Conservation (phyloP, 177 flowering plant genomes). For the Vitis hybrid region DNA sequence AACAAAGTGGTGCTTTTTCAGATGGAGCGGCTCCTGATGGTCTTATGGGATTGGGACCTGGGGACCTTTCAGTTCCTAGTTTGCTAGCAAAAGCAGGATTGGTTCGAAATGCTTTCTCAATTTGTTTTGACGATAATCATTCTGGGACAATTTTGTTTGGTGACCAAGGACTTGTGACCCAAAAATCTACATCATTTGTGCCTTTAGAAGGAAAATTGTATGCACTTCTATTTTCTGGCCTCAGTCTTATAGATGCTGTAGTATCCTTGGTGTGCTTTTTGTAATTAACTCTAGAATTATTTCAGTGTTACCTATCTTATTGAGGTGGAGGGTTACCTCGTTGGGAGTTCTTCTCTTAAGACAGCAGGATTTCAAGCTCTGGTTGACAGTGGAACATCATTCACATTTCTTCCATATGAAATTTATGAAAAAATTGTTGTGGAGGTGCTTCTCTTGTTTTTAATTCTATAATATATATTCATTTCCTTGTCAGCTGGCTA, state of each 20-base stretch:
- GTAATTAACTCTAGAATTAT: constrained; percentile 8
- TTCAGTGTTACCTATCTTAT: constrained; percentile 69
- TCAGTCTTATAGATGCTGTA: neutral
- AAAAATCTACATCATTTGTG: constrained; percentile 72
- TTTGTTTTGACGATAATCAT: constrained; percentile 78
- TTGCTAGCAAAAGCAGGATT: constrained; percentile 81
- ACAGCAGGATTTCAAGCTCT: constrained; percentile 56
- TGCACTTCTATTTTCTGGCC: neutral
- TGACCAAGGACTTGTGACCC: constrained; percentile 65
- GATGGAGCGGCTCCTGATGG: constrained; percentile 97
- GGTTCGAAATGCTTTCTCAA: constrained; percentile 67
- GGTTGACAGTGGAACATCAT: constrained; percentile 91
- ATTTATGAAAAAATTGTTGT: constrained; percentile 47
- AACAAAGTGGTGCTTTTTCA: constrained; percentile 87
- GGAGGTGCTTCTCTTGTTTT: constrained; percentile 49
- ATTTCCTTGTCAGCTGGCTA: neutral
- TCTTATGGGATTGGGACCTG: constrained; percentile 86
- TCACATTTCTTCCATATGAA: constrained; percentile 72
- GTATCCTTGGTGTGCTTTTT: no score
- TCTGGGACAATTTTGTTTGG: constrained; percentile 92
- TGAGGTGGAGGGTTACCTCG: constrained; percentile 67
- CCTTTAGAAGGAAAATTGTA: constrained; percentile 70
- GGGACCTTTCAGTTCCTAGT: constrained; percentile 81
- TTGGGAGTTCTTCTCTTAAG: constrained; percentile 62
- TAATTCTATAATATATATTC: neutral